Percentiles rank a stretch among this genome's conserved stretches.
phyloP scores from a whole-genome alignment of 108 stramenopile species.

The Skeletonema potamos region DNA sequence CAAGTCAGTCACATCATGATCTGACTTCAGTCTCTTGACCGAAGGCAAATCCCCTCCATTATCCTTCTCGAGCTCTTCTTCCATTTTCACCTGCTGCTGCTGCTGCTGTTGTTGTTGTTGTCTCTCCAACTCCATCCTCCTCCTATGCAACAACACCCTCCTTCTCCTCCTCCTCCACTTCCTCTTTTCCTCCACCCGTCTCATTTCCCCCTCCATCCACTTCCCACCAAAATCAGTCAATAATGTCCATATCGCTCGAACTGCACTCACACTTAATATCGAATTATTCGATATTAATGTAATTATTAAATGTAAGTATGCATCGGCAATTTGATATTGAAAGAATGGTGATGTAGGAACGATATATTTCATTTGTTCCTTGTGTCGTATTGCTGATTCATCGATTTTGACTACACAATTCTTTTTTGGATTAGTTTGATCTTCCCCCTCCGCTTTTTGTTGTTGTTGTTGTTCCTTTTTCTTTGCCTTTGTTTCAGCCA shows the following conservation, averaged over 20 bases:
- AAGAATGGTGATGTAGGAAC: constrained; percentile 28
- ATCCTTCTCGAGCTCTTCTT: no score
- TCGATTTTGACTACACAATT: constrained; percentile 14
- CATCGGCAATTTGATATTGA: constrained; percentile 41
- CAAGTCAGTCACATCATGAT: not conserved
- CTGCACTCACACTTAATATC: constrained; percentile 24
- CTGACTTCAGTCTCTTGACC: constrained; percentile 22
- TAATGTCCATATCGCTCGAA: constrained; percentile 32
- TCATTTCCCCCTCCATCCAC: constrained; percentile 18
- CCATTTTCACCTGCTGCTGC: constrained; percentile 8
- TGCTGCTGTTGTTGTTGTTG: not conserved
- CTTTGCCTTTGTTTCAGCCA: constrained; percentile 1
- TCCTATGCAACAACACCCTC: not conserved
- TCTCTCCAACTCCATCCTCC: not conserved
- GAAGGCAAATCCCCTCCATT: not conserved
- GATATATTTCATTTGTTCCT: constrained; percentile 17
- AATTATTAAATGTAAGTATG: constrained; percentile 39
- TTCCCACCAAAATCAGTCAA: constrained; percentile 27
- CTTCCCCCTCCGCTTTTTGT: not conserved
- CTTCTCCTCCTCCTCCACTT: constrained; percentile 3
- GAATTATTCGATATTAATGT: constrained; percentile 38
- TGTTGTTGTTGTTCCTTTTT: constrained; percentile 1
- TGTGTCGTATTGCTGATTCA: constrained; percentile 27
- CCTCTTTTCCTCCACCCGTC: constrained; percentile 3
- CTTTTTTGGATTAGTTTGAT: not conserved